Percentiles rank a stretch among this genome's conserved stretches.
phyloP scores from a whole-genome alignment of 2,329 filamentous ascomycete genomes.

The Pseudogymnoascus sp. region DNA sequence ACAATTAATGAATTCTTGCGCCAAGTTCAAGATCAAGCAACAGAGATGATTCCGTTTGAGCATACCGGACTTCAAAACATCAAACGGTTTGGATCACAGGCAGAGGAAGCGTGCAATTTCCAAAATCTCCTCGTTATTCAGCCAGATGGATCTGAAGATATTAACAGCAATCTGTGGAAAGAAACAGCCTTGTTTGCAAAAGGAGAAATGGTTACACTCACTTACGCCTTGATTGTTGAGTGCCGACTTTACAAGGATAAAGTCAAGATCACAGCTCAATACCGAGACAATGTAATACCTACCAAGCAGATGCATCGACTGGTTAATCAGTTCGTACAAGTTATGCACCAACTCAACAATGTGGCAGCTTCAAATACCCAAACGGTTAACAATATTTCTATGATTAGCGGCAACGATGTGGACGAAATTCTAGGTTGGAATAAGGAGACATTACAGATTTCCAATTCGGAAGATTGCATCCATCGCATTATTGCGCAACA shows the following conservation, averaged over 20 bases:
- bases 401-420: constrained; percentile 28
- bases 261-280: not conserved
- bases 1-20: not conserved
- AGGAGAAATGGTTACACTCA: constrained; percentile 1
- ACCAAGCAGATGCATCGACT: not conserved
- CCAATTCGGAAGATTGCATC: not conserved
- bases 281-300: not conserved
- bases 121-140: constrained; percentile 21
- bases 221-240: constrained; percentile 10
- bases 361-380: constrained; percentile 28
- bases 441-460: not conserved
- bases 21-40: constrained; percentile 25
- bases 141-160: constrained; percentile 9
- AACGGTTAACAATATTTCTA: constrained; percentile 30
- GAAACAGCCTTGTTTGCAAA: not conserved
- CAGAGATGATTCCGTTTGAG: constrained; percentile 43
- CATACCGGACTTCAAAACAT: constrained; percentile 31
- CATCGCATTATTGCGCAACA: constrained; percentile 12
- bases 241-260: not conserved
- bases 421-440: constrained; percentile 27
- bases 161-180: not conserved
- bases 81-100: constrained; percentile 12
- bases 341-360: not conserved
- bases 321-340: not conserved
- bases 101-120: constrained; percentile 16